Base-by-base conservation (phyloP, 345 rosid species). In the Eucalyptus rudis region DNA sequence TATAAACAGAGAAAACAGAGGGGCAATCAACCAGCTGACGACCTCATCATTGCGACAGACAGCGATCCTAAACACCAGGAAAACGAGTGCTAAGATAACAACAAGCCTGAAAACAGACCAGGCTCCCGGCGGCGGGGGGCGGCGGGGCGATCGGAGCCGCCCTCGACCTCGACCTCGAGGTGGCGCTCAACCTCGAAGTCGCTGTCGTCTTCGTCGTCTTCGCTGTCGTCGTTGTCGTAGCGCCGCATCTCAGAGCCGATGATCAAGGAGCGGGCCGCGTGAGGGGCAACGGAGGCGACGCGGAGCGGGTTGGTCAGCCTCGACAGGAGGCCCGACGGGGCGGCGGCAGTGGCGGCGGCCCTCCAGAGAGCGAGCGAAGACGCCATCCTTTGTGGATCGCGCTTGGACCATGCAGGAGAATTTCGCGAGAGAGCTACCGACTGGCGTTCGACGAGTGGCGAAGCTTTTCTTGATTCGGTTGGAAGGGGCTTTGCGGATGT, bases 201-300 rank as follows among this genome's bases (percentile, higher is more conserved):
- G 5, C 5, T 4, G 40, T 40, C 51, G 16, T 44, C 47, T 44
- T 44, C 47, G 31, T 91, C 71, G 44, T 44, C 47, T 2, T 44
- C 47, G 31, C 90, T 62, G 49, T 83, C 90, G 24, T 88, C 90
- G 40, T 91, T 56, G 47, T 24, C 86, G 54, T 19, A 80, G 15
- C 62, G 31, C 88, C 44, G 87, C 58, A 88, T 81, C 86, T 81
- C 90, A 31, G 95, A 86, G 14, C 89, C 54, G 87, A 94, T 88
- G 89, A 90, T 91, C 91, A 93, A 93, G 86, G 90, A 89, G 83
- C 93, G 95, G 22, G 90, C 86, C 6, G 13, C 88, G 13, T 92
- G 29, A 16, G 93, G 90, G 51, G 86, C 88, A 54, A 33, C 58
- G 84, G 89, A 24, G 44, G 79, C 81, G 4, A 89, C 12, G 83